A percentile compares a stretch with the other conserved stretches of the same genome.
Conservation (phyloP, 2,329 filamentous ascomycete genomes). For the Fusarium sp. region DNA sequence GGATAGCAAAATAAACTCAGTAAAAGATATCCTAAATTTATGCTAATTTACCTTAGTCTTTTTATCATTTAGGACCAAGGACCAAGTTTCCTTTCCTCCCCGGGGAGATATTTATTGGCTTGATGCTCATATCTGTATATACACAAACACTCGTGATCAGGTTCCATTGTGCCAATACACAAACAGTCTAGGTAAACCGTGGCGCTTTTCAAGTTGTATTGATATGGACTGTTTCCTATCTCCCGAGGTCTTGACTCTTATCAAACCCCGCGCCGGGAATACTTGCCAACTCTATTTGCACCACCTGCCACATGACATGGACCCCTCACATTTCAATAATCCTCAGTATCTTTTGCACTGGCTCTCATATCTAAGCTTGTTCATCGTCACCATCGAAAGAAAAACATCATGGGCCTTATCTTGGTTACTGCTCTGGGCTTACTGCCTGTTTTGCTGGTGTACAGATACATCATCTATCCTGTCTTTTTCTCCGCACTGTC, state of each 20-base stretch:
- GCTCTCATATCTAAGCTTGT: not conserved
- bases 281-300: not conserved
- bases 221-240: not conserved
- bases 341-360: no score
- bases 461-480: conserved; percentile 1
- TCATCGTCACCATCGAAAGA: no score
- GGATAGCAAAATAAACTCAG: not conserved
- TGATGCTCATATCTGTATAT: no score
- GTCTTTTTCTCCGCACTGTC: not conserved
- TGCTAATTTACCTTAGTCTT: not conserved
- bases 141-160: not conserved
- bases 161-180: not conserved
- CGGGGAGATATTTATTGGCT: not conserved
- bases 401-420: not conserved
- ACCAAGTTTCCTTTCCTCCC: not conserved
- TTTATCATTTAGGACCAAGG: not conserved
- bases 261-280: not conserved
- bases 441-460: not conserved
- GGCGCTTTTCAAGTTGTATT: not conserved
- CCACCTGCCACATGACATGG: not conserved
- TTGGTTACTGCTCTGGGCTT: not conserved
- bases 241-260: not conserved
- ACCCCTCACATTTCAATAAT: not conserved
- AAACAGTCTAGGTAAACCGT: no score
- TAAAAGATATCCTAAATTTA: not conserved